Evolutionary conservation across 495 filamentous ascomycete genomes (phyloP).

Genomic region (Podospora pseudocomata): DNA sequence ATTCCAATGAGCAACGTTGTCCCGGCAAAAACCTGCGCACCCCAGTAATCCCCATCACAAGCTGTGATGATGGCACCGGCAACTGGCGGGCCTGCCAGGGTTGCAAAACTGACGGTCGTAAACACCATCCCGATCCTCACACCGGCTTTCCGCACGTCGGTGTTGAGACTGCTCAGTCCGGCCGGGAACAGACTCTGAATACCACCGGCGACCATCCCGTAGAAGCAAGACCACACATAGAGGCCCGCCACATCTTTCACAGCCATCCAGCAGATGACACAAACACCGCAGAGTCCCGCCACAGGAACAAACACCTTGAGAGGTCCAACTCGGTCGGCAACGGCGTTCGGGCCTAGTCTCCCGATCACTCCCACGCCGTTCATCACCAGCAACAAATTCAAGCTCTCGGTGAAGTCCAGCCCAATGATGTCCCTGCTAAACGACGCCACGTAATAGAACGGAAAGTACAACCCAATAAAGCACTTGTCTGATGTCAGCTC

Average conservation of each 20-base stretch:
- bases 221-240: slow-evolving; percentile 60
- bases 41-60: slow-evolving; percentile 52
- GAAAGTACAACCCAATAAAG: slow-evolving; percentile 76
- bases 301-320: slow-evolving; percentile 62
- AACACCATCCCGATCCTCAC: slow-evolving; percentile 79
- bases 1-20: slow-evolving; percentile 41
- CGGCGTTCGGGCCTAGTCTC: slow-evolving; percentile 58
- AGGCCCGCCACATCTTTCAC: slow-evolving; percentile 50
- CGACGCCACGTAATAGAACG: slow-evolving; percentile 66
- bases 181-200: slow-evolving; percentile 69
- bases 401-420: slow-evolving; percentile 50
- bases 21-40: slow-evolving; percentile 62
- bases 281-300: slow-evolving; percentile 47
- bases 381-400: slow-evolving; percentile 67
- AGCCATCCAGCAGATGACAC: slow-evolving; percentile 61
- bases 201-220: slow-evolving; percentile 61
- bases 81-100: slow-evolving; percentile 70
- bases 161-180: slow-evolving; percentile 56
- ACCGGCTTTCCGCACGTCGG: slow-evolving; percentile 63
- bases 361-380: slow-evolving; percentile 67
- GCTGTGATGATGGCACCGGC: slow-evolving; percentile 63
- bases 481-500: slow-evolving; percentile 22
- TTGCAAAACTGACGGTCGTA: slow-evolving; percentile 67
- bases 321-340: slow-evolving; percentile 59
- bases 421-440: slow-evolving; percentile 52